Evolutionary conservation across 1,139 yeast genomes (phyloP).

Genomic region (Suhomyces anneliseae): DNA sequence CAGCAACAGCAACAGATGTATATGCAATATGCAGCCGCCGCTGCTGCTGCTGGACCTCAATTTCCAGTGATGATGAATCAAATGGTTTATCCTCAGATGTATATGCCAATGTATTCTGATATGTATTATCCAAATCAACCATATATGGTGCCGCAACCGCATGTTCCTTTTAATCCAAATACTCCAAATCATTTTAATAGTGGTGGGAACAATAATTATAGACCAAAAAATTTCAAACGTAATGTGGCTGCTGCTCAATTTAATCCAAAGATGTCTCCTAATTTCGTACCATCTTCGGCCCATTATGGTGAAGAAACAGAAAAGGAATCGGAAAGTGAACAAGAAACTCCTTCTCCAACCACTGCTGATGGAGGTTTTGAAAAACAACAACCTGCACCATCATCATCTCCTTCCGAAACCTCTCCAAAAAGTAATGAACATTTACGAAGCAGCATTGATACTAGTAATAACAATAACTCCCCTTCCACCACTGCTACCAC

Average conservation of each 20-base stretch:
- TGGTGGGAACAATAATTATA: neutral
- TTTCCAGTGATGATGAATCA: slow-evolving; percentile 17
- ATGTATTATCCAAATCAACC: slow-evolving; percentile 18
- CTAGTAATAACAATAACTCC: slow-evolving; percentile 1
- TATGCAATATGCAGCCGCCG: slow-evolving; percentile 13
- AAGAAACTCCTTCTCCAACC: slow-evolving; percentile 2
- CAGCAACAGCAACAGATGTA: slow-evolving; percentile 17
- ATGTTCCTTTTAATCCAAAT: slow-evolving; percentile 12
- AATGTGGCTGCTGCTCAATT: slow-evolving; percentile 1
- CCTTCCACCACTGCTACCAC: too few species aligned
- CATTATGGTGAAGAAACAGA: neutral
- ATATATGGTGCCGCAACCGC: slow-evolving; percentile 17
- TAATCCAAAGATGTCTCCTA: slow-evolving; percentile 8
- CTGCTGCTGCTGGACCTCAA: slow-evolving; percentile 8
- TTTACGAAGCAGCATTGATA: slow-evolving; percentile 10
- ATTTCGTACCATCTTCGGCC: slow-evolving; percentile 3
- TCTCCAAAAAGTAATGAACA: slow-evolving; percentile 12
- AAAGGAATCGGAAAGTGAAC: slow-evolving; percentile 2
- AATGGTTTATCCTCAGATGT: slow-evolving; percentile 18
- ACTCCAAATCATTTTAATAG: slow-evolving; percentile 6
- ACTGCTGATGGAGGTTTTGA: neutral
- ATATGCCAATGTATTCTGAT: slow-evolving; percentile 19
- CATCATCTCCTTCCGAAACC: neutral
- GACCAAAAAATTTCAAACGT: slow-evolving; percentile 10
- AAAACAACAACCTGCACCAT: too few species aligned